Evolutionary conservation across 768 basidiomycete genomes (phyloP), one percentile per base, ranked within the genome.

Genomic region (Symmetrospora coprosmae): DNA sequence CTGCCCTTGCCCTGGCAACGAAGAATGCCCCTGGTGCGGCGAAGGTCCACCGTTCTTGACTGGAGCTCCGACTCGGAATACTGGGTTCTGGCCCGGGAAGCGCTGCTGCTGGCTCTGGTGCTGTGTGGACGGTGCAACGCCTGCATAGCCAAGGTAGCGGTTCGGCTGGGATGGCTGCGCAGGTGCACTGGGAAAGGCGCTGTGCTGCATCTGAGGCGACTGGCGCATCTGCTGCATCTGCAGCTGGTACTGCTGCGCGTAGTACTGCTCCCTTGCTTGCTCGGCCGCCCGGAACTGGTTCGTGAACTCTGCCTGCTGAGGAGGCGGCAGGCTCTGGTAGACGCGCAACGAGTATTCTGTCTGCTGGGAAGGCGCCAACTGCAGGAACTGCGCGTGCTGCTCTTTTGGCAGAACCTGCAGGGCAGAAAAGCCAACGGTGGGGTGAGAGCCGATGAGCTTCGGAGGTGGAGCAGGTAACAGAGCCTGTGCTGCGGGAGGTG

Each of bases 331-430:
- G 11, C 41, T 28, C 6, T 58, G 40, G 41, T 27, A 58, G 7
- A 58, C 55, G 19, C 46, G 55, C 55, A 58, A 27, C 2, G 55
- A 58, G 43, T 58, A 58, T 16, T 58, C 55, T 33, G 55, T 58
- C 43, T 58, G 55, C 41, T 58, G 55, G 23, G 25, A 31, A 7
- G 55, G 55, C 19, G 55, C 40, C 23, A 58, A 30, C n/a, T 23
- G 23, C 28, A 43, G 43, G 43, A 43, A 58, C 30, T 58, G 55
- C 3, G 16, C 27, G 37, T 58, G 55, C 33, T 58, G 55, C n/a
- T 11, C 43, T 27, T 43, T 23, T 2, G 55, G 55, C 16, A 58
- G 33, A 28, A 58, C 35, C 30, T 58, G 55, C n/a, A 58, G 33
- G 25, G 55, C 55, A 14, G 31, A 34, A 33, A 58, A 58, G 14